Evolutionary conservation across 2,329 filamentous ascomycete species (phyloP).

Genomic region (Penicillium verrucosum): DNA sequence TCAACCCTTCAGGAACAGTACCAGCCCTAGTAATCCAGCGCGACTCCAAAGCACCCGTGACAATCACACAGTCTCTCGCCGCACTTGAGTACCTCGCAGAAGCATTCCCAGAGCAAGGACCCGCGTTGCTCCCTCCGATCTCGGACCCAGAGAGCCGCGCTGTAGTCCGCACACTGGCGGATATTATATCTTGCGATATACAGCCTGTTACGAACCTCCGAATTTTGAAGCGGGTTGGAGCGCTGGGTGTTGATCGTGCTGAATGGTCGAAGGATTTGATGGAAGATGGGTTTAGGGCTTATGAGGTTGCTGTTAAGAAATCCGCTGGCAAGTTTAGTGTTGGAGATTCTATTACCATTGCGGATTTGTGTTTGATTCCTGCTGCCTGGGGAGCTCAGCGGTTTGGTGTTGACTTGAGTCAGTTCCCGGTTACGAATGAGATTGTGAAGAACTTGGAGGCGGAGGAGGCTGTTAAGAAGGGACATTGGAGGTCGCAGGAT

Average conservation of each 20-base stretch:
- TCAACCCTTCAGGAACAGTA: slow-evolving; percentile 56
- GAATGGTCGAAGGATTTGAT: slow-evolving; percentile 55
- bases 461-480: slow-evolving; percentile 52
- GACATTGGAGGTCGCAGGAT: slow-evolving; percentile 54
- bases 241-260: slow-evolving; percentile 44
- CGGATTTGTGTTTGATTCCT: slow-evolving; percentile 58
- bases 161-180: slow-evolving; percentile 51
- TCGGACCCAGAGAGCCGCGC: slow-evolving; percentile 47
- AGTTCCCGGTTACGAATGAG: slow-evolving; percentile 48
- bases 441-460: slow-evolving; percentile 49
- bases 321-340: slow-evolving; percentile 52
- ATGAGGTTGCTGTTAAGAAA: slow-evolving; percentile 46
- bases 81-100: slow-evolving; percentile 64
- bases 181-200: slow-evolving; percentile 56
- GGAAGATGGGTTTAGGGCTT: slow-evolving; percentile 54
- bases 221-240: slow-evolving; percentile 50
- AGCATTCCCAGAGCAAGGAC: slow-evolving; percentile 42
- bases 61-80: slow-evolving; percentile 57
- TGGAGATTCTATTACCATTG: slow-evolving; percentile 55
- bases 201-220: slow-evolving; percentile 61
- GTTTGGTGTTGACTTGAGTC: slow-evolving; percentile 52
- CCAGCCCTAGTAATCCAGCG: slow-evolving; percentile 50
- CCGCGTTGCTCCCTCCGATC: slow-evolving; percentile 50
- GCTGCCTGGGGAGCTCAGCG: slow-evolving; percentile 57
- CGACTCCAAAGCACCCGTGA: slow-evolving; percentile 27